Evolutionary conservation across 2,329 filamentous ascomycete genomes (phyloP), one percentile per base, ranked within the genome.

Genomic region (Diplodia intermedia): DNA sequence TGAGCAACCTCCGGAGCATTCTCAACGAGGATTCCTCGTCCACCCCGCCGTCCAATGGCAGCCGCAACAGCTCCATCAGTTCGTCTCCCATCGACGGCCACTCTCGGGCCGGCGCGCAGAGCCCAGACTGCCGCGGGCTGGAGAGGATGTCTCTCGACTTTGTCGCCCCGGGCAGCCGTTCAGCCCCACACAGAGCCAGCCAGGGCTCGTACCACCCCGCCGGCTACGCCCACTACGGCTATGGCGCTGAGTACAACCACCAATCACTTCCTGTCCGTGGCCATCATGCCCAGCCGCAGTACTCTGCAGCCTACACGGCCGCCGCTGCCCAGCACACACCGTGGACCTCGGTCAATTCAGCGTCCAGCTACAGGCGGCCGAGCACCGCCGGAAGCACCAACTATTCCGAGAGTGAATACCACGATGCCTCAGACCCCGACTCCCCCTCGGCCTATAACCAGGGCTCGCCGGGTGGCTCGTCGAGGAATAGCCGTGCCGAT

Each of bases 121-220:
- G 57, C n/a, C 66, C 66, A 20, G 50, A 55, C 29, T 65, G 40
- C 14, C 66, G 66, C 8, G 57, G 66, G 18, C 60, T 68, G 0
- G 66, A 68, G 57, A 68, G 66, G 33, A 68, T 68, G 66, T 68
- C 66, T 52, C 66, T 68, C 38, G 66, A 68, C 26, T 68, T 63
- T 50, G 54, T 68, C 9, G 66, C 66, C 4, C 66, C 66, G n/a
- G 66, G 66, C 26, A 68, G 66, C 40, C 54, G 57, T 5, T 60
- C 66, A 40, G 52, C 50, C n/a, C 65, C 50, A 33, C 53, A 52
- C 33, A 38, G 38, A n/a, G 33, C 33, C 38, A 54, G 57, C 50
- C 56, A 62, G 5, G 33, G 20, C 38, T 52, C 54, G 54, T 53
- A 52, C 56, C 33, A 31, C 47, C 31, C 65, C 4, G 43, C 31